Evolutionary conservation across 352 stramenopile species (phyloP).

Genomic region (Phytophthora colocasiae): DNA sequence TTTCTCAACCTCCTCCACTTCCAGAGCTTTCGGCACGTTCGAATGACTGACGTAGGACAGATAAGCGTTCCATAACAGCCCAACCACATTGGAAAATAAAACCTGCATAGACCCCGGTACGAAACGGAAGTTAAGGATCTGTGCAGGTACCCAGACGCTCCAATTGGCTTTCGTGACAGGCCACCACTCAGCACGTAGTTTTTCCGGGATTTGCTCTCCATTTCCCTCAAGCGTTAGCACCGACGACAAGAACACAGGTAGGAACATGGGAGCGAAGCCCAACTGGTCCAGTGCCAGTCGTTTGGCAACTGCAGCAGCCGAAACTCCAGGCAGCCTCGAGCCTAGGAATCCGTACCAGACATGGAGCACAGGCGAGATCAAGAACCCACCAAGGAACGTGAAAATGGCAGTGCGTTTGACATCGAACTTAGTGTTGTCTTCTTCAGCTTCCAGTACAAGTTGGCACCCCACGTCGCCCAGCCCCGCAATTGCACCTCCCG

Average conservation of each 20-base stretch:
- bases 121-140: constrained; percentile 86
- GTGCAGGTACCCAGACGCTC: constrained; percentile 80
- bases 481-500: constrained; percentile 62
- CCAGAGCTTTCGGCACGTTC: constrained; percentile 18
- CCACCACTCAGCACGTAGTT: constrained; percentile 84
- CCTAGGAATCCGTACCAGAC: constrained; percentile 79
- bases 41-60: constrained; percentile 81
- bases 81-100: constrained; percentile 85
- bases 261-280: constrained; percentile 75
- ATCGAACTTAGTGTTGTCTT: constrained; percentile 34
- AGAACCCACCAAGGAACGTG: constrained; percentile 64
- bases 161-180: constrained; percentile 79
- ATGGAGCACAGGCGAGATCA: constrained; percentile 82
- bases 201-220: constrained; percentile 57
- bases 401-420: constrained; percentile 66
- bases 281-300: constrained; percentile 82
- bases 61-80: constrained; percentile 87
- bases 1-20: constrained; percentile 13
- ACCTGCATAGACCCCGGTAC: constrained; percentile 80
- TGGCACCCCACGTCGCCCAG: constrained; percentile 78
- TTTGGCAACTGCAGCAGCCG: constrained; percentile 53
- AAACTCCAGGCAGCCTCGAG: constrained; percentile 43
- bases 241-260: constrained; percentile 76
- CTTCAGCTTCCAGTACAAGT: constrained; percentile 51
- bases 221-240: constrained; percentile 74